Base-by-base conservation (phyloP, 2,329 filamentous ascomycete species). In the Zymoseptoria pseudotritici region DNA sequence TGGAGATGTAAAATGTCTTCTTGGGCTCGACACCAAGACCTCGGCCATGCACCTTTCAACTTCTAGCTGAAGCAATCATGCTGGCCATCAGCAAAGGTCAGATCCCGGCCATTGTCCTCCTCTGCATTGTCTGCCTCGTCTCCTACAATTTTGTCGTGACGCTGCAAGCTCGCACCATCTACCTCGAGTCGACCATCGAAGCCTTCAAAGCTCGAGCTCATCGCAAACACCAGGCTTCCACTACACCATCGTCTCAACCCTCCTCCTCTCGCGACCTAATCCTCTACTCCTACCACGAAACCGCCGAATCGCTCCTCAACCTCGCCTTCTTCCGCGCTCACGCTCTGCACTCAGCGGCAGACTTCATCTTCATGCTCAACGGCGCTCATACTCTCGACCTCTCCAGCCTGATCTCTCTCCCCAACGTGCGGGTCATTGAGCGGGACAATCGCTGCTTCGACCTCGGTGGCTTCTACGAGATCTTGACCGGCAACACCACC, bases 331-430 rank as follows among this genome's bases (percentile, higher is more conserved):
- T 65, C 57, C 24, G 54, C 17, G 20, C 46, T 5, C 63, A 65
- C 49, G 63, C 61, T 9, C 50, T 65, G 4, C 57, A 65, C 42
- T 56, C 61, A 8, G 61, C 63, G 50, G 63, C 63, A 3, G 63
- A 65, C 21, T 65, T 65, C 54, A 63, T 65, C 53, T 52, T 65
- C 61, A 63, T 65, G 50, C 54, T 65, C 50, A 65, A 65, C 26
- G 63, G 63, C 36, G 58, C 54, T 19, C 58, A 65, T 29, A 65
- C 55, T 13, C 36, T 56, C 19, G 36, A 63, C 20, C 2, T 56
- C 20, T 29, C 50, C 21, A 31, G 19, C 5, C 2, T 60, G 19
- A 2, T 11, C 22, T 13, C 8, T 17, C 52, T 64, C 19, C 54
- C 63, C 1, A 64, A 64, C 31, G 63, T 64, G 19, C 42, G 61